Evolutionary conservation across 148 eudicot genomes (phyloP), one percentile per base, ranked within the genome.

Genomic region (Camellia japonica): DNA sequence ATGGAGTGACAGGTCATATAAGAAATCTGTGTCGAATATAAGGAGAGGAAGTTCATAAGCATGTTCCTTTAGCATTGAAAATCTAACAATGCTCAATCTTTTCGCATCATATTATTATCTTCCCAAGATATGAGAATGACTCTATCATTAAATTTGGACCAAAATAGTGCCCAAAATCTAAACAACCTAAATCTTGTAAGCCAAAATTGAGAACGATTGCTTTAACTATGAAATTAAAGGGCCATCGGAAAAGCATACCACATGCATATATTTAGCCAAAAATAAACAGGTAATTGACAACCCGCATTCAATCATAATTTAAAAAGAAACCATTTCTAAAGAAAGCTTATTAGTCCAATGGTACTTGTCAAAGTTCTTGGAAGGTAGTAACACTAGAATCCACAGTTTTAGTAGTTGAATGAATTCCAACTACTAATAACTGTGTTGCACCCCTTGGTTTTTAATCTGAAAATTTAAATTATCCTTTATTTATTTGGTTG

Each of bases 51-150:
- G 63, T 9, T 38, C 46, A 56, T 18, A 14, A 51, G 47, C 20
- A 46, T 73, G 16, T 43, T 58, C 75, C 76, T 55, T n/a, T 9
- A 54, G 76, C 63, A 73, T 41, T 4, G 44, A 19, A 72, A 56
- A 6, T 8, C 19, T 11, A 54, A 73, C 41, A 23, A 38, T 73
- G 38, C 43, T 73, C 47, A 7, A 54, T 59, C 20, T 23, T 43
- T 23, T 19, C 63, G 13, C 42, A 13, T 38, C 49, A 43, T 42
- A 58, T 56, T 38, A n/a, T 23, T 5, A 51, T 20, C 44, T 13
- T 52, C 18, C 75, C 60, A 20, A 72, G 44, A 41, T 13, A 23
- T 14, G 42, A 14, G 54, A 19, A 51, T 15, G 13, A 51, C 13
- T 52, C 30, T 49, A 49, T 58, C 9, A 71, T 11, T 49, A 41